Conservation (phyloP, 148 eudicot species). For the Silene uniflora region DNA sequence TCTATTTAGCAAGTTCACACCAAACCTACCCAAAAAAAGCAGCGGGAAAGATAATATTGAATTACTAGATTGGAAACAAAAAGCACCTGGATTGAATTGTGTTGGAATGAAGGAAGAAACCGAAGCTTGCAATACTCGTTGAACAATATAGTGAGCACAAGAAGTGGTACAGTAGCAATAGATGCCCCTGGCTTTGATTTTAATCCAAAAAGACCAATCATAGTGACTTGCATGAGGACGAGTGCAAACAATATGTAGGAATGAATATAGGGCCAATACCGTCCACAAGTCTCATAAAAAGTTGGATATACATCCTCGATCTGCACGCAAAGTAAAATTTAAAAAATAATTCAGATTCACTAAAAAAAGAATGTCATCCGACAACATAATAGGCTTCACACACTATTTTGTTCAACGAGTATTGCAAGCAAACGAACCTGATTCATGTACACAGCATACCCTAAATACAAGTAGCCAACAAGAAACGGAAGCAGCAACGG, state of each 20-base stretch:
- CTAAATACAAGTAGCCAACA: constrained; percentile 73
- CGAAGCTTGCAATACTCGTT: constrained; percentile 92
- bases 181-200: constrained; percentile 87
- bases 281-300: constrained; percentile 79
- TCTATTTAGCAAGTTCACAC: background rate
- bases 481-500: constrained; percentile 89
- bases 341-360: background rate
- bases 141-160: constrained; percentile 58
- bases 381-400: background rate
- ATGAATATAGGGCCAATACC: constrained; percentile 85
- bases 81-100: constrained; percentile 59
- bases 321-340: constrained; percentile 42
- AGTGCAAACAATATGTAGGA: constrained; percentile 68
- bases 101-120: constrained; percentile 68
- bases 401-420: background rate
- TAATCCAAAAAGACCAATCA: constrained; percentile 92
- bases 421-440: constrained; percentile 45
- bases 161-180: constrained; percentile 68
- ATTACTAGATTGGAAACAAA: background rate
- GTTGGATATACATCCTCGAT: constrained; percentile 80
- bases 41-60: background rate
- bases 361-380: background rate
- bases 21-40: background rate
- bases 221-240: constrained; percentile 72
- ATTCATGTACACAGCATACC: constrained; percentile 78